phyloP scores from a whole-genome alignment of 805 yeast genomes.

The Candida palmyrensis region DNA sequence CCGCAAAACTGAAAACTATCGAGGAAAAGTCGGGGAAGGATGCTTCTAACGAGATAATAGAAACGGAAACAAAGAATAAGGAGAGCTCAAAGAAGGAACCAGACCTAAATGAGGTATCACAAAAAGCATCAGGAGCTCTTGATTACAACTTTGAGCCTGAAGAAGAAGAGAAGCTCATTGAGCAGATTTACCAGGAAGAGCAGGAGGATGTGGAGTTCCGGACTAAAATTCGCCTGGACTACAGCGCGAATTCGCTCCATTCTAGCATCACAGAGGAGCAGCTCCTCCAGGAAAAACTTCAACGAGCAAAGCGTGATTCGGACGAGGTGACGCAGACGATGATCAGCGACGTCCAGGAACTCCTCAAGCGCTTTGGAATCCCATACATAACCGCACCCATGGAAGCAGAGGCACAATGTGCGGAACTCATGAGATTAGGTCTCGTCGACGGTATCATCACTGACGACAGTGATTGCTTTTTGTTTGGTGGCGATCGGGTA shows the following conservation, averaged over 20 bases:
- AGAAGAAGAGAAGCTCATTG: conserved; percentile 65
- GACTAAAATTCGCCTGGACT: conserved; percentile 17
- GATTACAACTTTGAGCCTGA: conserved; percentile 72
- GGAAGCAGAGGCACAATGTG: conserved; percentile 99
- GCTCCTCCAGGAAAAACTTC: conserved; percentile 53
- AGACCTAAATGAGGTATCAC: neutral
- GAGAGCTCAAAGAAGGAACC: conserved; percentile 2
- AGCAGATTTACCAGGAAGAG: conserved; percentile 65
- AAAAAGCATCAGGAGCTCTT: conserved; percentile 17
- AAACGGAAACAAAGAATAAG: conserved; percentile 2
- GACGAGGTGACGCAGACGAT: conserved; percentile 85
- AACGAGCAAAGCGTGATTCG: conserved; percentile 74
- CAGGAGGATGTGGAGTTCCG: conserved; percentile 66
- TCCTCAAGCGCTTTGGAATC: conserved; percentile 82
- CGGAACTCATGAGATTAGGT: conserved; percentile 59
- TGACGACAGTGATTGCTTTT: conserved; percentile 94
- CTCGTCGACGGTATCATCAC: conserved; percentile 94
- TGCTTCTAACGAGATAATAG: conserved; percentile 5
- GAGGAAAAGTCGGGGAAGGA: conserved; percentile 5
- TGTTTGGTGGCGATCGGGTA: conserved; percentile 81
- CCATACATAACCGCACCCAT: conserved; percentile 95
- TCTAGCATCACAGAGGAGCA: conserved; percentile 43
- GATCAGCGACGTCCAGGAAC: conserved; percentile 87
- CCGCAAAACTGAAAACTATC: conserved; percentile 11
- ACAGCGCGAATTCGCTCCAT: conserved; percentile 13